These are phyloP conservation scores for Effrenium voratum DNA, from an alignment of 73 alveolate species.

Conservation along the genomic window DNA sequence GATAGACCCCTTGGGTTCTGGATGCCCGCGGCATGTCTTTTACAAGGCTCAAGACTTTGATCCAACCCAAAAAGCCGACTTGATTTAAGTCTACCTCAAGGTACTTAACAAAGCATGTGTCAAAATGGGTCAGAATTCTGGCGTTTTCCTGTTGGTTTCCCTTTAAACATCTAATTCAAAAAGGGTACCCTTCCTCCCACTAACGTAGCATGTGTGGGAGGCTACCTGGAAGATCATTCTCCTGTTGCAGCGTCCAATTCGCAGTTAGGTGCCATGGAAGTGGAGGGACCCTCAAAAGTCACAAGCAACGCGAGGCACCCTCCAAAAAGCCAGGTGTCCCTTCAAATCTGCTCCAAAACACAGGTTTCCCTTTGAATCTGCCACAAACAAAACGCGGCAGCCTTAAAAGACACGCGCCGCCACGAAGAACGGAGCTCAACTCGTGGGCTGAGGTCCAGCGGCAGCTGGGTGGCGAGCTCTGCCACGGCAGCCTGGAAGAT, in stretches of 20 bases:
- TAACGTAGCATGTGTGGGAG: too few relatives aligned
- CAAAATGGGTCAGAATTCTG: background rate
- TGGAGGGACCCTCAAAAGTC: background rate
- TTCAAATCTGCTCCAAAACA: background rate
- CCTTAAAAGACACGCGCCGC: background rate
- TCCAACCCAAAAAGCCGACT: too few relatives aligned
- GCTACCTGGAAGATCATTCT: too few relatives aligned
- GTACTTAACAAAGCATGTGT: too few relatives aligned
- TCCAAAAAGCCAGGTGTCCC: background rate
- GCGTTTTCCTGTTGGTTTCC: background rate
- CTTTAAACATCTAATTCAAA: background rate
- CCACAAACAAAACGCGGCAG: background rate
- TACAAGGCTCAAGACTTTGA: too few relatives aligned
- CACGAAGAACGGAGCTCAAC: background rate
- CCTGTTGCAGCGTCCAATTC: too few relatives aligned
- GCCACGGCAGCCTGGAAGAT: constrained; percentile 56
- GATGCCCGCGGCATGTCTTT: too few relatives aligned
- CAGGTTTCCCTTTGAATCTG: too few relatives aligned
- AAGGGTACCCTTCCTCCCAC: background rate
- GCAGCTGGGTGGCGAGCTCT: constrained; percentile 48
- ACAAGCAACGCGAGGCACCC: background rate
- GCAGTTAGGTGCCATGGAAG: background rate
- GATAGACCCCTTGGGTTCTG: too few relatives aligned
- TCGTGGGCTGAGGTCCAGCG: background rate
- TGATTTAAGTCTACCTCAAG: too few relatives aligned